Conservation (phyloP, 2,329 filamentous ascomycete genomes). For the Botrytis elliptica region DNA sequence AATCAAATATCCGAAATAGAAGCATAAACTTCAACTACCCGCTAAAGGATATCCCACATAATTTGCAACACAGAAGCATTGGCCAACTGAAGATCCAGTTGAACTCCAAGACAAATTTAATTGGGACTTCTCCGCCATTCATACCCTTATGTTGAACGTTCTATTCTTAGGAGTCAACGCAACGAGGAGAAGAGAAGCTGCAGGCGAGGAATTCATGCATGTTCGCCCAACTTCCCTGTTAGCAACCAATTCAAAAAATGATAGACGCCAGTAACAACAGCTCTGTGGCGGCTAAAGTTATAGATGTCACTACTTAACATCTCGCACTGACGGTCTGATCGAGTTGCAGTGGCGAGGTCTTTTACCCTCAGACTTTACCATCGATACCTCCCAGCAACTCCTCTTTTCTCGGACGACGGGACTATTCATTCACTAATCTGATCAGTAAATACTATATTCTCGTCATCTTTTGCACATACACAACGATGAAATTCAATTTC, state of each 20-base stretch:
- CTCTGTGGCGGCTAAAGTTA: background rate
- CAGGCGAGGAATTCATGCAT: slow-evolving; percentile 10
- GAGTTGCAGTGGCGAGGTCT: background rate
- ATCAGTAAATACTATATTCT: background rate
- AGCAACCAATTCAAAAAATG: background rate
- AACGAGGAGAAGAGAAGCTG: background rate
- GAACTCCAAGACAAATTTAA: background rate
- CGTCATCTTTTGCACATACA: background rate
- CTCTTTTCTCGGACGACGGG: background rate
- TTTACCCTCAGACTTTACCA: background rate
- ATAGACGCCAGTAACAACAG: background rate
- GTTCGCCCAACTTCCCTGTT: background rate
- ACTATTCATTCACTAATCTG: background rate
- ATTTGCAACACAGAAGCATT: slow-evolving; percentile 8
- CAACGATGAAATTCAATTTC: background rate
- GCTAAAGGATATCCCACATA: background rate
- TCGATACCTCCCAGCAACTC: background rate
- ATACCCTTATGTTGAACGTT: background rate
- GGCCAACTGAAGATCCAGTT: background rate
- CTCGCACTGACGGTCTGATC: slow-evolving; percentile 7
- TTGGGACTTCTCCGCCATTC: background rate
- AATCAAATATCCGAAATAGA: background rate
- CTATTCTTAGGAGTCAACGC: slow-evolving; percentile 11
- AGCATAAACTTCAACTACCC: background rate
- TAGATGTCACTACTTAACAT: slow-evolving; percentile 2